Conservation (phyloP, 768 basidiomycete species). For the Suillus subalutaceus region DNA sequence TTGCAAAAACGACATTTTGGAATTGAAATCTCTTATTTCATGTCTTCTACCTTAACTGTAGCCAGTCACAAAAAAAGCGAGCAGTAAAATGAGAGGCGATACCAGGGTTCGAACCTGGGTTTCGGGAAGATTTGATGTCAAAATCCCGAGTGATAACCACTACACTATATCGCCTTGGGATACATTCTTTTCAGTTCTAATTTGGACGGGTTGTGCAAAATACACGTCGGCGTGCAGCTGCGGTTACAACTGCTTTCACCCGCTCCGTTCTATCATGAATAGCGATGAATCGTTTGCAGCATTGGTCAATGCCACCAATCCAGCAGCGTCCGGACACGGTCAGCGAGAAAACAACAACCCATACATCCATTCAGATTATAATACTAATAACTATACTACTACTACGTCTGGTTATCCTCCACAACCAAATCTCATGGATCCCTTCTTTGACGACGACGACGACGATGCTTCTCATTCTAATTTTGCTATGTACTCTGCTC, state of each 20-base stretch:
- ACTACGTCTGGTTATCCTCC: constrained; percentile 55
- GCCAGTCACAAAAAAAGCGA: no score
- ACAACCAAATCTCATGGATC: constrained; percentile 63
- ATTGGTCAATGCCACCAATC: constrained; percentile 29
- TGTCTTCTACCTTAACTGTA: no score
- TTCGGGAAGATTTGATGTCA: constrained; percentile 35
- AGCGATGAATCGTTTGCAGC: constrained; percentile 32
- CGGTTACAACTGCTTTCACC: not conserved
- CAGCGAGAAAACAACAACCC: constrained; percentile 10
- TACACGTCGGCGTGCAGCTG: not conserved
- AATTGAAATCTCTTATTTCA: no score
- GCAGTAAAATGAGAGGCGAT: constrained; percentile 29
- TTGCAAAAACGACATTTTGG: no score
- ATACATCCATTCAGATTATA: constrained; percentile 19
- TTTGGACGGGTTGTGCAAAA: not conserved
- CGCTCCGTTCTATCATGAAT: constrained; percentile 19
- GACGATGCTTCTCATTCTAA: constrained; percentile 70
- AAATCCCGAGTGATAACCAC: constrained; percentile 46
- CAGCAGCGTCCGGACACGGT: constrained; percentile 17
- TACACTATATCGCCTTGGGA: constrained; percentile 38
- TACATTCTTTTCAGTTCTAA: rapidly evolving
- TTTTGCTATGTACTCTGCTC: constrained; percentile 40
- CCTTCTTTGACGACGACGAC: constrained; percentile 80
- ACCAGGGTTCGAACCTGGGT: constrained; percentile 44
- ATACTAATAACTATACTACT: constrained; percentile 17